phyloP scores from a whole-genome alignment of 2,329 filamentous ascomycete genomes.

The Fusarium keratoplasticum region DNA sequence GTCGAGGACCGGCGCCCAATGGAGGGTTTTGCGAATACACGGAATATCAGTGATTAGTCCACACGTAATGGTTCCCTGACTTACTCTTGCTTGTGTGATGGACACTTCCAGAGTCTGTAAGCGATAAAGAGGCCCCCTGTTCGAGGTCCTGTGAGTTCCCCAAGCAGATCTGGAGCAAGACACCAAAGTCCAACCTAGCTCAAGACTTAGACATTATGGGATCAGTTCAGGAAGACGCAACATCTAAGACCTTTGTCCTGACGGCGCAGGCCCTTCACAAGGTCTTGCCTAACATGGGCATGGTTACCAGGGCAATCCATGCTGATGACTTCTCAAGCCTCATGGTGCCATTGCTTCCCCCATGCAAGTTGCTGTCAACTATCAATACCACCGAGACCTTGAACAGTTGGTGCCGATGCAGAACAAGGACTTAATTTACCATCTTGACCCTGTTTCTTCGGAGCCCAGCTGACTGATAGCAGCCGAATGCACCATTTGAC shows the following conservation, averaged over 20 bases:
- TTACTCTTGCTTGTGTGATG: background rate
- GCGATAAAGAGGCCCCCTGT: background rate
- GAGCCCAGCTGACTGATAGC: background rate
- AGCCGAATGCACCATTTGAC: background rate
- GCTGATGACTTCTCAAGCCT: background rate
- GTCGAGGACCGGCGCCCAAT: background rate
- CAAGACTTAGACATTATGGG: background rate
- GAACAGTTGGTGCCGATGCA: background rate
- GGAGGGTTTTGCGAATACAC: background rate
- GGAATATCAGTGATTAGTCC: background rate
- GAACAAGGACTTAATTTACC: background rate
- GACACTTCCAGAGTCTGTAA: background rate
- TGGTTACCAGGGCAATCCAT: background rate
- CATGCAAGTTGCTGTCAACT: background rate
- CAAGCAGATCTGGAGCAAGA: background rate
- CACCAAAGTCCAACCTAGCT: background rate
- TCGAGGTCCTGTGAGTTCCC: background rate
- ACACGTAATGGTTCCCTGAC: background rate
- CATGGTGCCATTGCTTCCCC: background rate
- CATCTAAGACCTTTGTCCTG: background rate
- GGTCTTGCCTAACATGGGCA: background rate
- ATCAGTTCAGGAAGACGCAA: background rate
- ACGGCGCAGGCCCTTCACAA: background rate
- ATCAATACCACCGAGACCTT: background rate
- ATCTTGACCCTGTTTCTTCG: no score